Evolutionary conservation across 495 filamentous ascomycete species (phyloP).

Genomic region (Letharia lupina): DNA sequence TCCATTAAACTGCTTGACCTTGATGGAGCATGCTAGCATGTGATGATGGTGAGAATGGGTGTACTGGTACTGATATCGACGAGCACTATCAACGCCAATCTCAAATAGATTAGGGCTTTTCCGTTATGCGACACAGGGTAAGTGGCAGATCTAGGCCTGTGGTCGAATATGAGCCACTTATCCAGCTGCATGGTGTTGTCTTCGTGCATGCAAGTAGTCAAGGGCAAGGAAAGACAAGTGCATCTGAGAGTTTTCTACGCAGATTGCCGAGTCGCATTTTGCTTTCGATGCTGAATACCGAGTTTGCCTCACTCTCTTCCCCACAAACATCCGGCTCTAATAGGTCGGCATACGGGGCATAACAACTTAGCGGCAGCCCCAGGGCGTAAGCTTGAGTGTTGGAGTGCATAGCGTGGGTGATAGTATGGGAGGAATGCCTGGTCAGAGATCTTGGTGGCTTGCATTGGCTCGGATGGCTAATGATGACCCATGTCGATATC

Average conservation of each 20-base stretch:
- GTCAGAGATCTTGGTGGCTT: constrained; percentile 16
- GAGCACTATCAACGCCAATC: constrained; percentile 8
- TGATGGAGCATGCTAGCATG: constrained; percentile 11
- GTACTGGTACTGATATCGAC: constrained; percentile 12
- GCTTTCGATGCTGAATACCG: constrained; percentile 15
- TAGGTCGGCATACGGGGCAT: constrained; percentile 13
- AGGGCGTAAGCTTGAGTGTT: neutral
- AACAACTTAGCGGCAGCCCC: neutral
- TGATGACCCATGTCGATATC: constrained; percentile 10
- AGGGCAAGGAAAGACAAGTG: constrained; percentile 1
- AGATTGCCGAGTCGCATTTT: constrained; percentile 19
- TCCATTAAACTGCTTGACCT: constrained; percentile 11
- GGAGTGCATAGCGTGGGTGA: constrained; percentile 9
- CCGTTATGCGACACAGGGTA: constrained; percentile 19
- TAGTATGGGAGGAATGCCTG: constrained; percentile 14
- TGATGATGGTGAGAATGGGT: constrained; percentile 2
- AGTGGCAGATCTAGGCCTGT: constrained; percentile 21
- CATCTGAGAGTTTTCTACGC: constrained; percentile 8
- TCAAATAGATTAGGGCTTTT: constrained; percentile 16
- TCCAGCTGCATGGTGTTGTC: constrained; percentile 9
- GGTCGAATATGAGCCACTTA: constrained; percentile 12
- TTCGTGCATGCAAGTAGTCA: constrained; percentile 14
- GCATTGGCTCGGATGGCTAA: constrained; percentile 16
- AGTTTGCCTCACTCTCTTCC: constrained; percentile 10
- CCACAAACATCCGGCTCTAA: constrained; percentile 10